Conservation (phyloP, 768 basidiomycete species). For the Gymnopilus junonius region DNA sequence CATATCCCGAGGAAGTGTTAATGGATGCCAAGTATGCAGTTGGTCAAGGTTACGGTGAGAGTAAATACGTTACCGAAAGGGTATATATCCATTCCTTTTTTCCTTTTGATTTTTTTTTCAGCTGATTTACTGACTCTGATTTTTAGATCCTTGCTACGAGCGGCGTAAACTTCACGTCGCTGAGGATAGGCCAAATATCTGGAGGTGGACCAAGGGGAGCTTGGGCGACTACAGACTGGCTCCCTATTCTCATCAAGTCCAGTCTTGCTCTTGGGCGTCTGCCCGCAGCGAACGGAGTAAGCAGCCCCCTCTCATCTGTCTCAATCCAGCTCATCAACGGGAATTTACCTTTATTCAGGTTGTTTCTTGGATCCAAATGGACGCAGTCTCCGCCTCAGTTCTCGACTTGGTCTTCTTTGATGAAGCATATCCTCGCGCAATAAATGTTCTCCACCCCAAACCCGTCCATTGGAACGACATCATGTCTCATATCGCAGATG, state of each 20-base stretch:
- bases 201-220: constrained; percentile 35
- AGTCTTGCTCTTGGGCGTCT: constrained; percentile 28
- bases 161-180: constrained; percentile 28
- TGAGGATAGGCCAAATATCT: constrained; percentile 39
- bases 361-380: constrained; percentile 35
- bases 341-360: constrained; percentile 21
- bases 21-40: constrained; percentile 28
- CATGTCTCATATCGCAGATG: constrained; percentile 18
- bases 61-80: constrained; percentile 42
- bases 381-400: constrained; percentile 24
- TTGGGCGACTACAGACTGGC: constrained; percentile 41
- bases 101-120: not conserved
- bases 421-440: constrained; percentile 15
- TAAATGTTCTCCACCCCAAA: constrained; percentile 36
- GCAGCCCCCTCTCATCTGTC: not conserved
- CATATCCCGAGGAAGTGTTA: constrained; percentile 32
- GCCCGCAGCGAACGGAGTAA: constrained; percentile 29
- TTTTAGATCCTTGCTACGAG: constrained; percentile 32
- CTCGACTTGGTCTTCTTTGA: constrained; percentile 28
- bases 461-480: constrained; percentile 29
- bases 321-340: not conserved
- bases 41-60: constrained; percentile 40
- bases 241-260: constrained; percentile 39
- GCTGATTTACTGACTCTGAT: not conserved
- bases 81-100: constrained; percentile 17